Evolutionary conservation across 1,284 basidiomycete genomes (phyloP).

Genomic region (Omphalotus olearius): DNA sequence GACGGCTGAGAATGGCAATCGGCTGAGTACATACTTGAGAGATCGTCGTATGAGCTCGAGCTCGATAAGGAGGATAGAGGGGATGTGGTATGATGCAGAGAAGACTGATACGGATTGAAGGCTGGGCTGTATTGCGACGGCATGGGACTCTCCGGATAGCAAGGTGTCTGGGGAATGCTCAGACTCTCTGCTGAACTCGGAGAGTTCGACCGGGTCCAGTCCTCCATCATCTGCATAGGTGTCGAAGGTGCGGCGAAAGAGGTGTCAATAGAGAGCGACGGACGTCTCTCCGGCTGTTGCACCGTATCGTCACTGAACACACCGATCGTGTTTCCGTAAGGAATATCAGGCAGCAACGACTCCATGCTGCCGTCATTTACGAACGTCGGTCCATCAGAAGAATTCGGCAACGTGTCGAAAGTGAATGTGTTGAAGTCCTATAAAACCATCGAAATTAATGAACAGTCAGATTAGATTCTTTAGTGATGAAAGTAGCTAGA

Average conservation of each 20-base stretch:
- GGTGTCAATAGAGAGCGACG: conserved; percentile 26
- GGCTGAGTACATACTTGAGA: conserved; percentile 5
- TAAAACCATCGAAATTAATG: not conserved
- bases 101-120: conserved; percentile 1
- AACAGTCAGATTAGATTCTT: not conserved
- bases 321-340: conserved; percentile 14
- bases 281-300: conserved; percentile 3
- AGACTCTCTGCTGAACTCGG: conserved; percentile 4
- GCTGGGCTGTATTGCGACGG: not conserved
- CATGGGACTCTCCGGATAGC: conserved; percentile 7
- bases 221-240: not conserved
- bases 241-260: conserved; percentile 18
- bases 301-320: conserved; percentile 13
- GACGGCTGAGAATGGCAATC: conserved; percentile 3
- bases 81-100: conserved; percentile 4
- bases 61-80: conserved; percentile 4
- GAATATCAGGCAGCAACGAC: conserved; percentile 5
- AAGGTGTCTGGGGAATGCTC: conserved; percentile 9
- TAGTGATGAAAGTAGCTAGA: conserved; percentile 8
- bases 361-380: conserved; percentile 20
- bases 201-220: conserved; percentile 8
- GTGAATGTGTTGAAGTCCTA: conserved; percentile 47
- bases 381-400: conserved; percentile 16
- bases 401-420: conserved; percentile 30
- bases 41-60: conserved; percentile 10